Evolutionary conservation across 2,329 filamentous ascomycete genomes (phyloP).

Genomic region (Colletotrichum magnum): DNA sequence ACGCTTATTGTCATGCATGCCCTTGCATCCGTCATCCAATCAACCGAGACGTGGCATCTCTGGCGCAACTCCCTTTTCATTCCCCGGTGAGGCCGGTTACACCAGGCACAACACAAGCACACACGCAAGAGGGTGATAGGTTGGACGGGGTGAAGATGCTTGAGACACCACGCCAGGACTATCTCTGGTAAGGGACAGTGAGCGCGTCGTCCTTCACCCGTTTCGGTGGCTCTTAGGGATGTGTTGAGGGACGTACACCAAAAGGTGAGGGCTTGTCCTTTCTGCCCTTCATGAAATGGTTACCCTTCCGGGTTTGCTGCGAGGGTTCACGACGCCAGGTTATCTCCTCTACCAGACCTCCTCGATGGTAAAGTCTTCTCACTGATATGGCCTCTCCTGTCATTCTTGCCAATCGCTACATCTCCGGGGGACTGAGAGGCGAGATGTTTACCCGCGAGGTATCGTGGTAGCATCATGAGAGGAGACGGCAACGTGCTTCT

Average conservation of each 20-base stretch:
- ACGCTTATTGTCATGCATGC: conserved; percentile 8
- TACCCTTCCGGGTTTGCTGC: conserved; percentile 3
- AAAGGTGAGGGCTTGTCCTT: not conserved
- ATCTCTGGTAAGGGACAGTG: conserved; percentile 9
- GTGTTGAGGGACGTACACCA: not conserved
- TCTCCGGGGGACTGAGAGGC: not conserved
- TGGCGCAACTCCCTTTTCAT: conserved; percentile 29
- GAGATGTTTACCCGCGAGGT: conserved; percentile 2
- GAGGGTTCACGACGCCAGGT: not conserved
- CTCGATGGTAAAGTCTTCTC: not conserved
- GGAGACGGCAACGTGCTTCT: conserved; percentile 4
- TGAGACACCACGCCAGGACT: conserved; percentile 18
- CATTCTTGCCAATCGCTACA: conserved; percentile 5
- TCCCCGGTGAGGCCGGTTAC: conserved; percentile 22
- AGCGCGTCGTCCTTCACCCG: not conserved
- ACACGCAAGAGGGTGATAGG: not conserved
- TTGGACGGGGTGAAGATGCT: conserved; percentile 16
- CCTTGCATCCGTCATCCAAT: conserved; percentile 32
- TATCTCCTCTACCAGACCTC: not conserved
- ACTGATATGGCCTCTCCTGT: not conserved
- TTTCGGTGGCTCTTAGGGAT: conserved; percentile 3
- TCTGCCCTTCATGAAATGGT: conserved; percentile 3
- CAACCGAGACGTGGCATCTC: conserved; percentile 1
- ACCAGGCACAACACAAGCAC: conserved; percentile 4
- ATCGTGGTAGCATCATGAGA: conserved; percentile 6